These are phyloP conservation scores for Fraxinus cuspidata DNA, from an alignment of 257 asterid species.

Conservation along the genomic window DNA sequence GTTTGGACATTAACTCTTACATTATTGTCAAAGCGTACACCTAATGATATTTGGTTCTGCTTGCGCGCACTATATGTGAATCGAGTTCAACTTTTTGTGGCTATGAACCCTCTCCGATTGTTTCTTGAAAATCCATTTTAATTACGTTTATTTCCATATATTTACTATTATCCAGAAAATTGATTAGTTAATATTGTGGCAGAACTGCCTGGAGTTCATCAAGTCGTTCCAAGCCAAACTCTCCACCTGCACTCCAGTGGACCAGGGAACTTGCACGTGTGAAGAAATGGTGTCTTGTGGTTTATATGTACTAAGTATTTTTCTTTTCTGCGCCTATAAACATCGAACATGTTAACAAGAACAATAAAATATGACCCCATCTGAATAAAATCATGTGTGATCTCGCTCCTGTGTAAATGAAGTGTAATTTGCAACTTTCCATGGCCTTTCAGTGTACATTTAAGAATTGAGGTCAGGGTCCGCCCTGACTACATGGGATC, in stretches of 20 bases:
- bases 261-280: background rate
- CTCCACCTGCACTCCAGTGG: background rate
- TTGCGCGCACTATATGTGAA: background rate
- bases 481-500: too few species aligned
- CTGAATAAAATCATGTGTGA: background rate
- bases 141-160: background rate
- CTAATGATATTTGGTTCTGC: background rate
- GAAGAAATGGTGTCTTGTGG: background rate
- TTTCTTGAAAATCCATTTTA: background rate
- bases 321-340: background rate
- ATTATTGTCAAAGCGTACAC: background rate
- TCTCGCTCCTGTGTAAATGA: background rate
- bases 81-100: background rate
- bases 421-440: background rate
- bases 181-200: background rate
- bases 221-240: conserved; percentile 20
- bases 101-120: too few species aligned
- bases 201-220: conserved; percentile 22
- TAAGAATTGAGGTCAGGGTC: background rate
- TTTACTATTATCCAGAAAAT: background rate
- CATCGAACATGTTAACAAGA: background rate
- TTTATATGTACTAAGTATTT: background rate
- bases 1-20: background rate
- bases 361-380: background rate
- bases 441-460: background rate